A percentile compares a stretch with the other conserved stretches of the same genome.
Conservation (phyloP, 2,329 filamentous ascomycete species). For the Nemania sp. region DNA sequence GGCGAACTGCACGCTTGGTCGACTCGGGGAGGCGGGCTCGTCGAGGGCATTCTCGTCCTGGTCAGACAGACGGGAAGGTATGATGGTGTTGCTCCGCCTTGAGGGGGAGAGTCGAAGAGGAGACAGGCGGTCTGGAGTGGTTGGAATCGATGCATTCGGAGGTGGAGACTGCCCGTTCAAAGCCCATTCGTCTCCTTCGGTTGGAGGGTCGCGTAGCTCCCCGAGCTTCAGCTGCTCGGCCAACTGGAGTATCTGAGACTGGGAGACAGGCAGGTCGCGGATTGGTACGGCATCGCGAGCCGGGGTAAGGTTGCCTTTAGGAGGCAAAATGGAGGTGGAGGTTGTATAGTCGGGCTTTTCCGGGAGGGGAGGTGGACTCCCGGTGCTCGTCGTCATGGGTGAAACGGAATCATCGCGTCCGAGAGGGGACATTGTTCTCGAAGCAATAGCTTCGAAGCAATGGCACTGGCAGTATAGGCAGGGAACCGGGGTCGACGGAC, state of each 20-base stretch:
- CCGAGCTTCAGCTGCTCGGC: constrained; percentile 19
- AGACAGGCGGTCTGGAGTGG: constrained; percentile 25
- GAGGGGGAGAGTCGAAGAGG: constrained; percentile 32
- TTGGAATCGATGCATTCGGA: constrained; percentile 22
- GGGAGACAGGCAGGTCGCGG: constrained; percentile 31
- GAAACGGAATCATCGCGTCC: constrained; percentile 43
- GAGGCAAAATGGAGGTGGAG: constrained; percentile 27
- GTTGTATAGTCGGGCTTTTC: constrained; percentile 33
- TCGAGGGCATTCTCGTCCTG: constrained; percentile 30
- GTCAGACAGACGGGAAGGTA: constrained; percentile 14
- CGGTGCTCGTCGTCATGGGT: constrained; percentile 42
- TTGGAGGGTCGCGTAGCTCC: constrained; percentile 46
- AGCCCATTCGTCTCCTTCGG: constrained; percentile 41
- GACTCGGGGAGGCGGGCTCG: constrained; percentile 48
- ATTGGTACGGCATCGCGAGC: constrained; percentile 25
- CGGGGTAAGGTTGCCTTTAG: constrained; percentile 36
- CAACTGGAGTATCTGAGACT: constrained; percentile 32
- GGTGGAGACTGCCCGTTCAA: constrained; percentile 42
- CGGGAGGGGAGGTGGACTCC: constrained; percentile 33
- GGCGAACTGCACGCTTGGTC: constrained; percentile 78
- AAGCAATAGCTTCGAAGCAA: too few species aligned
- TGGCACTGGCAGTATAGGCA: too few species aligned
- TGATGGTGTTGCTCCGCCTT: constrained; percentile 16
- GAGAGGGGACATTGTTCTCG: constrained; percentile 32
- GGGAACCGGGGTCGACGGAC: too few species aligned